These are phyloP conservation scores for Saccharomyces hybrid DNA, from an alignment of 1,139 yeast species.

Conservation along the genomic window DNA sequence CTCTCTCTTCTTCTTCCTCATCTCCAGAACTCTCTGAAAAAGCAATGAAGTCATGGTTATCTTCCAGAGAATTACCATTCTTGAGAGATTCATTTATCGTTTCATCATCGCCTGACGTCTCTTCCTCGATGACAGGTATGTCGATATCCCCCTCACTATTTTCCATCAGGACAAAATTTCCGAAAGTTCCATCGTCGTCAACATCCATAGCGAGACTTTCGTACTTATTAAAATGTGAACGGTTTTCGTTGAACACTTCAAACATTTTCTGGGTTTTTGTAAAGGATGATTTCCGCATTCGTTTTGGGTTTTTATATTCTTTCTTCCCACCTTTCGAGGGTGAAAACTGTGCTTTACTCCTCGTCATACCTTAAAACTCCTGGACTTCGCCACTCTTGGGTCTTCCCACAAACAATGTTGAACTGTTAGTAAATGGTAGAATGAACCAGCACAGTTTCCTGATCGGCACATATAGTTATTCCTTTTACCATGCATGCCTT, in stretches of 20 bases:
- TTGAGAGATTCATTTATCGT: slow-evolving; percentile 1
- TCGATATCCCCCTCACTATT: slow-evolving; percentile 11
- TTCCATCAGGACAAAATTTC: slow-evolving; percentile 4
- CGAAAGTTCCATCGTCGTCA: slow-evolving; percentile 4
- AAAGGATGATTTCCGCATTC: slow-evolving; percentile 30
- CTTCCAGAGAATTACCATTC: slow-evolving; percentile 34
- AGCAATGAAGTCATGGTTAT: slow-evolving; percentile 36
- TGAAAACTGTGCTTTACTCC: slow-evolving; percentile 2
- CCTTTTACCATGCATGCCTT: neutral
- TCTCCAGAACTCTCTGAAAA: slow-evolving; percentile 29
- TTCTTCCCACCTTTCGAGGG: slow-evolving; percentile 2
- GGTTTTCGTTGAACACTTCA: slow-evolving; percentile 22
- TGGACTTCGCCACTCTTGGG: neutral
- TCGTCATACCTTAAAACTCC: neutral
- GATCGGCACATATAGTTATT: neutral
- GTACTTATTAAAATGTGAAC: slow-evolving; percentile 24
- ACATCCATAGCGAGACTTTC: slow-evolving; percentile 19
- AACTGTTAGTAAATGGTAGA: neutral
- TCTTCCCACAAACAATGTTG: neutral
- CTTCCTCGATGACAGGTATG: slow-evolving; percentile 8
- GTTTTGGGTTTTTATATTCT: neutral
- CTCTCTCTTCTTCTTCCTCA: slow-evolving; percentile 17
- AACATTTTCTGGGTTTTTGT: slow-evolving; percentile 24
- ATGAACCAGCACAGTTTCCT: neutral
- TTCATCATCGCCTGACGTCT: slow-evolving; percentile 5